These are phyloP conservation scores for Juglanconis oblonga DNA, from an alignment of 2,329 filamentous ascomycete genomes.

Conservation along the genomic window DNA sequence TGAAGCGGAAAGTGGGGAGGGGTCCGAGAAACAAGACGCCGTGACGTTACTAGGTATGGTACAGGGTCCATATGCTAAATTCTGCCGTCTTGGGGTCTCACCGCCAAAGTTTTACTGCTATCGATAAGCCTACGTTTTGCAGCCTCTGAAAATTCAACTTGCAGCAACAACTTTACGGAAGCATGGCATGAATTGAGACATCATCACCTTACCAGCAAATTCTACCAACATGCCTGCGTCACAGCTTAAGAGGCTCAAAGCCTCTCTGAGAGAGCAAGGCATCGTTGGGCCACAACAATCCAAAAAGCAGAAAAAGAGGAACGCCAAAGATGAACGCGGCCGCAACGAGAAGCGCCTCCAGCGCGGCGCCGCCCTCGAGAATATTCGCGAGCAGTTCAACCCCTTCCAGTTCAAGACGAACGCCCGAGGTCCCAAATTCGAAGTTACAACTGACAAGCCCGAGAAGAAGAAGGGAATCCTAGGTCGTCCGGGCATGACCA, in stretches of 20 bases:
- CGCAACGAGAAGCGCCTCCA: constrained; percentile 71
- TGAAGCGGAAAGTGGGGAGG: not conserved
- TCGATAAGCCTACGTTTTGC: constrained; percentile 25
- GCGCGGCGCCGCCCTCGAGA: constrained; percentile 72
- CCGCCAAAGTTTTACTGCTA: constrained; percentile 28
- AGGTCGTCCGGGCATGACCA: constrained; percentile 78
- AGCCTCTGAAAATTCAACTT: constrained; percentile 10
- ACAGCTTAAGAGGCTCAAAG: constrained; percentile 92
- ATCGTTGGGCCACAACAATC: constrained; percentile 89
- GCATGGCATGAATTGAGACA: constrained; percentile 3
- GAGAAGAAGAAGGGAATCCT: constrained; percentile 58
- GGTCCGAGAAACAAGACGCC: not conserved
- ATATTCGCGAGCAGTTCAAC: constrained; percentile 94
- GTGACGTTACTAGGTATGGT: not conserved
- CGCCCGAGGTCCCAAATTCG: constrained; percentile 76
- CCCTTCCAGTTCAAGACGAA: constrained; percentile 91
- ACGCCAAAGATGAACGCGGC: constrained; percentile 62
- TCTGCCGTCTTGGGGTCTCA: constrained; percentile 23
- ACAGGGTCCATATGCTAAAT: constrained; percentile 3
- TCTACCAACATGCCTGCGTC: constrained; percentile 76
- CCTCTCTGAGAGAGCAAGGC: constrained; percentile 83
- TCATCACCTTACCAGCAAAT: not conserved
- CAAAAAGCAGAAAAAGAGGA: constrained; percentile 86
- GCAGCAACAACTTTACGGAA: constrained; percentile 2
- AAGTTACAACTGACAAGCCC: constrained; percentile 69